Conservation (phyloP, 2,329 filamentous ascomycete genomes). For the Lithohypha guttulata region DNA sequence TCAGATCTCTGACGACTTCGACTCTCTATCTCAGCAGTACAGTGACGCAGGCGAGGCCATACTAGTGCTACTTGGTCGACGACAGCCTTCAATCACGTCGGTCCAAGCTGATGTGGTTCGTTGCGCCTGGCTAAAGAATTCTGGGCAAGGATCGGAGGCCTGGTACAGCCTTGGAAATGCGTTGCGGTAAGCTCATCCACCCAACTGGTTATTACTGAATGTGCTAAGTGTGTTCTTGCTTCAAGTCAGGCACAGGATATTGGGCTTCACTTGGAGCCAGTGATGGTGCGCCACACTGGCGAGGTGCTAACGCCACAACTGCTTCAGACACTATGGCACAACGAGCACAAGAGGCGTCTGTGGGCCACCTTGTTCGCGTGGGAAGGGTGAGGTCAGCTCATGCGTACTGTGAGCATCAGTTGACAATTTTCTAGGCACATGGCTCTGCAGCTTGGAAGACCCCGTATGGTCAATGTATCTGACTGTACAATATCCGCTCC, state of each 20-base stretch:
- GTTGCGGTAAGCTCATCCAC: not conserved
- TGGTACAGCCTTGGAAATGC: slow-evolving; percentile 2
- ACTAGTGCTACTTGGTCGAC: not conserved
- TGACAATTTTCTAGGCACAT: slow-evolving; percentile 3
- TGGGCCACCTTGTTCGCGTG: slow-evolving; percentile 4
- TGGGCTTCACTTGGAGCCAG: slow-evolving; percentile 1
- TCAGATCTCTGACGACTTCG: not conserved
- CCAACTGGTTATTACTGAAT: not conserved
- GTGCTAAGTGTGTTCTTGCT: not conserved
- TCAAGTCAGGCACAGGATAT: slow-evolving; percentile 2
- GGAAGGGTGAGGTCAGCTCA: slow-evolving; percentile 1
- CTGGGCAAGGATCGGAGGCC: not conserved
- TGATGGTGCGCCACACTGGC: too few species aligned
- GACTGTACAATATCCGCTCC: slow-evolving; percentile 3
- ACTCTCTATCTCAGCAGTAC: not conserved
- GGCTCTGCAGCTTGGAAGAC: slow-evolving; percentile 1
- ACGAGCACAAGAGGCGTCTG: slow-evolving; percentile 6
- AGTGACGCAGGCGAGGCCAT: slow-evolving; percentile 1
- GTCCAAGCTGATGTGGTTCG: slow-evolving; percentile 5
- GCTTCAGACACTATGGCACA: slow-evolving; percentile 1
- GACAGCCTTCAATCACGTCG: not conserved
- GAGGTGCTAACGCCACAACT: not conserved
- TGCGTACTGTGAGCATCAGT: not conserved
- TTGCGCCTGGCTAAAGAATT: slow-evolving; percentile 8
- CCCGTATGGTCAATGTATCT: slow-evolving; percentile 2